Evolutionary conservation across 345 rosid species (phyloP).

Genomic region (Clarkia xantiana): DNA sequence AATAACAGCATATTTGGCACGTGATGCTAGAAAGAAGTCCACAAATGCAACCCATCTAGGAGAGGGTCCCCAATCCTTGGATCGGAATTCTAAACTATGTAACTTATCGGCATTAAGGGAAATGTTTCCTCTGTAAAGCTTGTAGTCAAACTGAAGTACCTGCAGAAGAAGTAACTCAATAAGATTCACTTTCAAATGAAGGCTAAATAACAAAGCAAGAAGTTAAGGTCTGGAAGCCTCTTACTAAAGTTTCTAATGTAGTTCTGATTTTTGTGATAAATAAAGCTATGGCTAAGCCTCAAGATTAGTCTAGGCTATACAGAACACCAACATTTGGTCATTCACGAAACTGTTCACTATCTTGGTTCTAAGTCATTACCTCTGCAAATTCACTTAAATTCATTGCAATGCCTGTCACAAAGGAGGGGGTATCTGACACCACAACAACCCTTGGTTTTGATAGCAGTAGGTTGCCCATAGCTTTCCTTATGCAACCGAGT

Average conservation of each 20-base stretch:
- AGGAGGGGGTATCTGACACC: conserved; percentile 80
- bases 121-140: conserved; percentile 48
- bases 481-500: conserved; percentile 51
- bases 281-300: no score
- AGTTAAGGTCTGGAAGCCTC: no score
- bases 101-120: conserved; percentile 25
- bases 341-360: no score
- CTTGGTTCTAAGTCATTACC: conserved; percentile 25
- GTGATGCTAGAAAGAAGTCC: conserved; percentile 91
- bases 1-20: conserved; percentile 60
- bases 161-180: conserved; percentile 16
- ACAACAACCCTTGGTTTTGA: conserved; percentile 58
- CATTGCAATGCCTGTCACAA: conserved; percentile 31
- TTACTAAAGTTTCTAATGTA: no score
- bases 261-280: no score
- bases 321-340: no score
- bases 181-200: neutral
- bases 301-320: no score
- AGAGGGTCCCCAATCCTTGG: conserved; percentile 96
- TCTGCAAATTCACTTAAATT: conserved; percentile 61
- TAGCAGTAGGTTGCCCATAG: conserved; percentile 20
- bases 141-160: conserved; percentile 79
- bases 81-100: conserved; percentile 45
- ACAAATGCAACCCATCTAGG: conserved; percentile 99
- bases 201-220: no score